Conservation (phyloP, 176 grass and related monocot genomes). For the Tillandsia leiboldiana region DNA sequence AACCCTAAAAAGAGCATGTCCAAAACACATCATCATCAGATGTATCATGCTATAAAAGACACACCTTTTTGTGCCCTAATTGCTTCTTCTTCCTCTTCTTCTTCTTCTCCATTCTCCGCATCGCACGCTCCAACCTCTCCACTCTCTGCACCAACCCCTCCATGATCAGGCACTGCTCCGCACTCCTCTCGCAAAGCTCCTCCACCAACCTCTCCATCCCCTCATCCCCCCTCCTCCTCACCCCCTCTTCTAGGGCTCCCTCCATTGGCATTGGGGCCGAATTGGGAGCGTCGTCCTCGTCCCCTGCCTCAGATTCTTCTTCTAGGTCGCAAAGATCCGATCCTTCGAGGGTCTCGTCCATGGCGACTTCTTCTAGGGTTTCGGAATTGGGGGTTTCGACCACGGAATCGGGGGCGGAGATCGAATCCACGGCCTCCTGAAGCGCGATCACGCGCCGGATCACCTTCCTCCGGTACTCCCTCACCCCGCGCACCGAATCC, state of each 20-base stretch:
- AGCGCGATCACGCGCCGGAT: slow-evolving; percentile 43
- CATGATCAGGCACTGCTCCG: slow-evolving; percentile 44
- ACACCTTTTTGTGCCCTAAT: slow-evolving; percentile 8
- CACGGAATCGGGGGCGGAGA: slow-evolving; percentile 8
- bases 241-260: background rate
- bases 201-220: slow-evolving; percentile 41
- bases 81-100: slow-evolving; percentile 18
- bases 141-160: slow-evolving; percentile 37
- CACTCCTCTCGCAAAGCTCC: slow-evolving; percentile 41
- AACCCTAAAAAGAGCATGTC: too few relatives aligned
- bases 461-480: slow-evolving; percentile 55
- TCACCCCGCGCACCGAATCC: slow-evolving; percentile 47
- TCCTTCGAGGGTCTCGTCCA: background rate
- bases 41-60: too few relatives aligned
- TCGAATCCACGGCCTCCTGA: slow-evolving; percentile 55
- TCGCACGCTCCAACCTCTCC: slow-evolving; percentile 39
- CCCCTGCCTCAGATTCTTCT: background rate
- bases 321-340: background rate
- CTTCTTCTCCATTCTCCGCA: slow-evolving; percentile 34
- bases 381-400: background rate
- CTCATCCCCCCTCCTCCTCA: slow-evolving; percentile 15
- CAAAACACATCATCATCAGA: too few relatives aligned
- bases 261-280: background rate
- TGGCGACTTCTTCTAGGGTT: background rate
- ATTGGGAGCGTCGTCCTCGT: background rate